Evolutionary conservation across 805 yeast species (phyloP), one percentile per base, ranked within the genome.

Genomic region (Ogataea trehaloabstinens): DNA sequence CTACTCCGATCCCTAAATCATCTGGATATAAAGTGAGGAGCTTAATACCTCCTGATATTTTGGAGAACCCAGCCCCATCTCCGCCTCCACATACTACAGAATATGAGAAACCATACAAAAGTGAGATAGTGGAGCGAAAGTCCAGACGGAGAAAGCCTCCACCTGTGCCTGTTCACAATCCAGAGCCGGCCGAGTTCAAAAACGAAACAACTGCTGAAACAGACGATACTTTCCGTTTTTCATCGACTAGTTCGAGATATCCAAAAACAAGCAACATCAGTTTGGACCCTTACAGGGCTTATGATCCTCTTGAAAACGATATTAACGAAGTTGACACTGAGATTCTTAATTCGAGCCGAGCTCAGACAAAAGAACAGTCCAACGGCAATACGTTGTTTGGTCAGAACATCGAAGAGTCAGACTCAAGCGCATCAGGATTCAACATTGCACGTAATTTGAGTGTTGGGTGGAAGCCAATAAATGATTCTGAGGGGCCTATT

Each of bases 41-140:
- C 31, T 28, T 49, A 42, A 37, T 48, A 5, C 48, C 47, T 1
- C 44, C 37, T 24, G 52, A 45, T 22, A 42, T 42, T 17, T 33
- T 34, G 12, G 41, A 28, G 13, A 12, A 19, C 7, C 28, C 17
- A 15, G 18, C 28, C 10, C 21, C 42, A 12, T 46, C 25, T 25
- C 46, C 40, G 37, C 45, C 6, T 46, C 45, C 3, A 40, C 40
- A 20, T 49, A 42, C 20, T 7, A 7, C 13, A 8, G 18, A 28
- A 10, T 7, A 8, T 7, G 13, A 7, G 31, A 16, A 28, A 10
- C 18, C 13, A 28, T 24, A 24, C 25, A n/a, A 28, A n/a, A 28
- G 31, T 28, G 18, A 28, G 15, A n/a, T 16, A 10, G 18, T 16
- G 18, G 18, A 28, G 13, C 31, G 8, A 10, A 28, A 16, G 15